Evolutionary conservation across 2,329 filamentous ascomycete species (phyloP).

Genomic region (Fusarium sp.): DNA sequence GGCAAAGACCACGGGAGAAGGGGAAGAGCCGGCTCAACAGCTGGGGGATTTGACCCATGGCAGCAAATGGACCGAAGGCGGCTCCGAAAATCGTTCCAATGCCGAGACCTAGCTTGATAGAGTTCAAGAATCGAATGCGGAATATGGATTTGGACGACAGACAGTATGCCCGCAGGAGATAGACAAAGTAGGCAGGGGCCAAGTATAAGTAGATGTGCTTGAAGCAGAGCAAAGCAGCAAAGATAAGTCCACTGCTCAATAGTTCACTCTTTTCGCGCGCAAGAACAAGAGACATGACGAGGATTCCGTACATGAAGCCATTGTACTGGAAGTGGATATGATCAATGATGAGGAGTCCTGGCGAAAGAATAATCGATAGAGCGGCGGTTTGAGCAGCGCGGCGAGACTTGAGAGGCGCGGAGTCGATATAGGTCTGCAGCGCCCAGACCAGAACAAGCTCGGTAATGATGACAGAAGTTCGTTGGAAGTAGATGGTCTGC

Average conservation of each 20-base stretch:
- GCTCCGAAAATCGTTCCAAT: constrained; percentile 77
- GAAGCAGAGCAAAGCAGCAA: constrained; percentile 87
- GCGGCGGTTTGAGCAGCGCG: constrained; percentile 86
- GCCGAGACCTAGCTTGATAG: constrained; percentile 81
- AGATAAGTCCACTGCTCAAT: constrained; percentile 82
- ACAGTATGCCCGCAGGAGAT: constrained; percentile 89
- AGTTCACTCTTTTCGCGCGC: constrained; percentile 80
- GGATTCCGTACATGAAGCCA: constrained; percentile 91
- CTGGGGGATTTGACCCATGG: constrained; percentile 85
- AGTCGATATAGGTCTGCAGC: constrained; percentile 82
- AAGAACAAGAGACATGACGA: constrained; percentile 86
- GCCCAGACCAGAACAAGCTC: constrained; percentile 88
- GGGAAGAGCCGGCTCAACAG: constrained; percentile 88
- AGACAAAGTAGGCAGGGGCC: constrained; percentile 95
- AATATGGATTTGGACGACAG: constrained; percentile 82
- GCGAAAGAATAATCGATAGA: constrained; percentile 89
- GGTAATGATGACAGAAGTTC: constrained; percentile 84
- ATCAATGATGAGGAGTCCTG: constrained; percentile 94
- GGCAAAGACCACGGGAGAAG: constrained; percentile 91
- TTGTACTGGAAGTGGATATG: constrained; percentile 99
- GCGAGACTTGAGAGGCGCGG: constrained; percentile 72
- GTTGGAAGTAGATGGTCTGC: constrained; percentile 94
- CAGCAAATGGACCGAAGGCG: constrained; percentile 91
- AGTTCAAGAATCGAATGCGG: constrained; percentile 80
- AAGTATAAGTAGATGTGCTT: constrained; percentile 99